These are phyloP conservation scores for Mycena albidolilacea DNA, from an alignment of 768 basidiomycete species.

Conservation along the genomic window DNA sequence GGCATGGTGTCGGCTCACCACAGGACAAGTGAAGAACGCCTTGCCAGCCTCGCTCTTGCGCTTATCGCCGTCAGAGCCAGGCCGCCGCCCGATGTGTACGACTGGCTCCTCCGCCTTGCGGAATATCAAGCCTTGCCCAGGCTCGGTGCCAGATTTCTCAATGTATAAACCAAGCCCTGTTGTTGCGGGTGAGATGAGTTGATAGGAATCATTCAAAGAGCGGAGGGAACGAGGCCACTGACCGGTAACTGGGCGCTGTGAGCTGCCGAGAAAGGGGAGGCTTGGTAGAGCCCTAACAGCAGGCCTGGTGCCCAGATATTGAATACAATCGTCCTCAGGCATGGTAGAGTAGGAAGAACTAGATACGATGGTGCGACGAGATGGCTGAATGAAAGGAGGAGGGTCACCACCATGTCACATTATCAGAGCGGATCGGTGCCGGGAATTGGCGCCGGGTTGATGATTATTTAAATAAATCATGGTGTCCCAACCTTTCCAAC, in stretches of 20 bases:
- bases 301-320: slow-evolving; percentile 66
- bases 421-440: slow-evolving; percentile 15
- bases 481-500: too few species aligned
- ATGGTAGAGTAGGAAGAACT: slow-evolving; percentile 2
- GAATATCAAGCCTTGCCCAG: slow-evolving; percentile 66
- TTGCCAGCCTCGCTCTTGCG: slow-evolving; percentile 59
- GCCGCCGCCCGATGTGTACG: slow-evolving; percentile 79
- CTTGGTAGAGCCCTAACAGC: slow-evolving; percentile 42
- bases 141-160: slow-evolving; percentile 63
- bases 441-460: not conserved
- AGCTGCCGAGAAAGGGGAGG: slow-evolving; percentile 47
- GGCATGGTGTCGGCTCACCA: slow-evolving; percentile 85
- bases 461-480: not conserved
- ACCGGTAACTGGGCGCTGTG: slow-evolving; percentile 60
- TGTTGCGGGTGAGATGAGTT: slow-evolving; percentile 38
- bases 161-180: slow-evolving; percentile 74
- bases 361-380: slow-evolving; percentile 8
- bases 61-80: slow-evolving; percentile 62
- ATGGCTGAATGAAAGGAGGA: slow-evolving; percentile 12
- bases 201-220: slow-evolving; percentile 39
- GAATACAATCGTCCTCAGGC: slow-evolving; percentile 69
- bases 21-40: slow-evolving; percentile 82
- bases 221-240: slow-evolving; percentile 40
- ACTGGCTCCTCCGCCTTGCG: slow-evolving; percentile 63
- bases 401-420: slow-evolving; percentile 2